A percentile compares a stretch with the other conserved stretches of the same genome.
phyloP scores from a whole-genome alignment of 2,329 filamentous ascomycete genomes.

The Lecanoromycetidae sp. region DNA sequence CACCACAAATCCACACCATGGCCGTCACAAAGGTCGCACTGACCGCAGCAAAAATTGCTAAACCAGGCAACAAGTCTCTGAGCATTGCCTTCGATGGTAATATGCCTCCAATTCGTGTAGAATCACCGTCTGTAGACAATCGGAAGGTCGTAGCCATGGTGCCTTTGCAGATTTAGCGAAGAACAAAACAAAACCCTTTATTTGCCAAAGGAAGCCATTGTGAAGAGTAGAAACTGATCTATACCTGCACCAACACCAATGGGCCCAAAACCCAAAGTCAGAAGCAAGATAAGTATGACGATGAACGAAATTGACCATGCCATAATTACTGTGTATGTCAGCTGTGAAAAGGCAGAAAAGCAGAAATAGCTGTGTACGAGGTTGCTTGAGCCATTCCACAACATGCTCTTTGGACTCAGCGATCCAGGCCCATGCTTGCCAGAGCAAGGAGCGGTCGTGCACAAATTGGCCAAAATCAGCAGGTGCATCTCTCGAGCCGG shows the following conservation, averaged over 20 bases:
- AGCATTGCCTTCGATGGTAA: too few relatives aligned
- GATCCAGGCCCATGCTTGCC: neutral
- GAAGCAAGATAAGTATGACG: neutral
- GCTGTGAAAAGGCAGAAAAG: neutral
- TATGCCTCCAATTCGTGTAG: too few relatives aligned
- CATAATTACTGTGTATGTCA: neutral
- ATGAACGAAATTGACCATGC: constrained; percentile 9
- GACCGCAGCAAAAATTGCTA: too few relatives aligned
- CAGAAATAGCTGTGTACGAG: neutral
- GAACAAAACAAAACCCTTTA: too few relatives aligned
- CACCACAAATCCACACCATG: too few relatives aligned
- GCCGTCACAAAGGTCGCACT: too few relatives aligned
- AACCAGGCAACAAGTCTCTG: too few relatives aligned
- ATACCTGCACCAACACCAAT: constrained; percentile 2
- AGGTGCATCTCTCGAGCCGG: neutral
- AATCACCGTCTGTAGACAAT: too few relatives aligned
- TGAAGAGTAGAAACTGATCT: too few relatives aligned
- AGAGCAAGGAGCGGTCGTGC: neutral
- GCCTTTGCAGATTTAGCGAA: too few relatives aligned
- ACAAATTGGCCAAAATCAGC: neutral
- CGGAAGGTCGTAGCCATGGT: too few relatives aligned
- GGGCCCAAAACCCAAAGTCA: neutral
- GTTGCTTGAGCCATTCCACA: constrained; percentile 10
- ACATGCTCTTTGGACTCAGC: neutral
- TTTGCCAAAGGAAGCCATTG: too few relatives aligned